phyloP scores from a whole-genome alignment of 768 basidiomycete species.

The Lepiota venenata region DNA sequence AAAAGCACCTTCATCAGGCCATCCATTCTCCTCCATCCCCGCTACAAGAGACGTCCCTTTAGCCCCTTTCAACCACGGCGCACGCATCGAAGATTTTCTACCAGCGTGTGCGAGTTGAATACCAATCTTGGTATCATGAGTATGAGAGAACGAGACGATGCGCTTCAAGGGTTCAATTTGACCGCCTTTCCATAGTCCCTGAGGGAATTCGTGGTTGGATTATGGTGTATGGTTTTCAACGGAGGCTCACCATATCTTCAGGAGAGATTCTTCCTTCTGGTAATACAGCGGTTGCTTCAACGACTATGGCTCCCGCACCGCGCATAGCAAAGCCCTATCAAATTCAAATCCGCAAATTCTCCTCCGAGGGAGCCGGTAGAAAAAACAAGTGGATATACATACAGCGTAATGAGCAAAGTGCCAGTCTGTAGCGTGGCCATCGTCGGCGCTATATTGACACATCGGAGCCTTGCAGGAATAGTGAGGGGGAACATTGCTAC shows the following conservation, averaged over 20 bases:
- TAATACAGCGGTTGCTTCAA: slow-evolving; percentile 73
- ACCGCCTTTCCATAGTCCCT: slow-evolving; percentile 71
- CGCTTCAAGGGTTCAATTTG: slow-evolving; percentile 70
- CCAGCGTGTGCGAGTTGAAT: slow-evolving; percentile 81
- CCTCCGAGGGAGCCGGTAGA: too few species aligned
- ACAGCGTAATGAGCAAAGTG: slow-evolving; percentile 45
- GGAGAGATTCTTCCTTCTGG: slow-evolving; percentile 79
- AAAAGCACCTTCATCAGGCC: slow-evolving; percentile 68
- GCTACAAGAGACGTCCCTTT: slow-evolving; percentile 27
- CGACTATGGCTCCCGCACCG: slow-evolving; percentile 64
- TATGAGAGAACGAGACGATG: slow-evolving; percentile 72
- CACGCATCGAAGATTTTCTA: slow-evolving; percentile 64
- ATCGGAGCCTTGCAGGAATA: slow-evolving; percentile 53
- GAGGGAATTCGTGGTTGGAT: too few species aligned
- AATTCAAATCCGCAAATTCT: neutral
- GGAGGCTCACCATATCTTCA: slow-evolving; percentile 57
- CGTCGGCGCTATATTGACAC: slow-evolving; percentile 77
- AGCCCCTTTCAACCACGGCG: slow-evolving; percentile 59
- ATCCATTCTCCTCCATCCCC: slow-evolving; percentile 54
- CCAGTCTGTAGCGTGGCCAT: slow-evolving; percentile 79
- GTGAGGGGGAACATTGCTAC: too few species aligned
- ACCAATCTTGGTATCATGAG: slow-evolving; percentile 67
- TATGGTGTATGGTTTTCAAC: neutral
- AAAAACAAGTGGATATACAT: too few species aligned
- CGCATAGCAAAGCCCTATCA: slow-evolving; percentile 59